These are phyloP conservation scores for Wickerhamomyces hampshirensis DNA, from an alignment of 805 yeast genomes.

Conservation along the genomic window DNA sequence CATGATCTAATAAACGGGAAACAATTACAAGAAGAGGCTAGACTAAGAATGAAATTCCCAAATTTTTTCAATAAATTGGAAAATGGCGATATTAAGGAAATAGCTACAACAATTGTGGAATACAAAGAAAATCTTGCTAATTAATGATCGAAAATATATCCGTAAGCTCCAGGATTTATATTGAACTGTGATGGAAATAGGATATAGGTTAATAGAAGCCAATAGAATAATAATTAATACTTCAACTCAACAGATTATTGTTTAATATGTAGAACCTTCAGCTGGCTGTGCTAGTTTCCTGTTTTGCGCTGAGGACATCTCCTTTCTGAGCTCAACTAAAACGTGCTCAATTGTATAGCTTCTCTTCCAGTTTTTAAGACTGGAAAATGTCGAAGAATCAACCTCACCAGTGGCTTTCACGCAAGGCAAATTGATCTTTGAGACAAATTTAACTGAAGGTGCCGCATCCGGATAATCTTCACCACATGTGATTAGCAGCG, in stretches of 20 bases:
- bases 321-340: slow-evolving; percentile 80
- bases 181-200: no score
- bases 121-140: neutral
- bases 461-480: slow-evolving; percentile 84
- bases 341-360: slow-evolving; percentile 92
- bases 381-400: slow-evolving; percentile 49
- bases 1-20: slow-evolving; percentile 5
- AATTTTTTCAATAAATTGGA: slow-evolving; percentile 17
- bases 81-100: neutral
- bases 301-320: slow-evolving; percentile 80
- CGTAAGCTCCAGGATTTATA: no score
- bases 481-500: slow-evolving; percentile 77
- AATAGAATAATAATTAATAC: no score
- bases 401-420: slow-evolving; percentile 62
- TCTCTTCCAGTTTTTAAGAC: slow-evolving; percentile 78
- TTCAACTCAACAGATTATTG: no score
- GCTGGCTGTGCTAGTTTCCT: slow-evolving; percentile 86
- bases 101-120: neutral
- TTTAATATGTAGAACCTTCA: slow-evolving; percentile 77
- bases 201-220: no score
- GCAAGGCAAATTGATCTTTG: slow-evolving; percentile 87
- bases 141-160: no score
- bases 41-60: slow-evolving; percentile 14
- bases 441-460: slow-evolving; percentile 74
- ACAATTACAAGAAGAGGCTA: slow-evolving; percentile 11